phyloP scores from a whole-genome alignment of 192 early-diverging fungal genomes.

The Podila horticola region DNA sequence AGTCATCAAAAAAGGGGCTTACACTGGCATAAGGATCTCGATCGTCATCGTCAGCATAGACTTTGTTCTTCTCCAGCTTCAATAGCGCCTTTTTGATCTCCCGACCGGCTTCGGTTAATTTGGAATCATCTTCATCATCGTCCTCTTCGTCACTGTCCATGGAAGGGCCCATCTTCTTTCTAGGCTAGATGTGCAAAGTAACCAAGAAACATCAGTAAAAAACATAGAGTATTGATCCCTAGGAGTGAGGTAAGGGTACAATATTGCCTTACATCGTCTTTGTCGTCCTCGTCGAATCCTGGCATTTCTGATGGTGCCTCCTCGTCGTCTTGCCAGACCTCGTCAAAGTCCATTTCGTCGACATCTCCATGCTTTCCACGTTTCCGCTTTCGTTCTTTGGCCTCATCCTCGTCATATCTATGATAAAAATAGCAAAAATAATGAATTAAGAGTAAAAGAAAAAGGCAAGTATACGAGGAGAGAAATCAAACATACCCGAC shows the following conservation, averaged over 20 bases:
- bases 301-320: conserved; percentile 76
- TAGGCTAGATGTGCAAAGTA: conserved; percentile 24
- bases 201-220: not conserved
- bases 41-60: conserved; percentile 70
- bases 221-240: not conserved
- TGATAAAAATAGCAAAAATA: not conserved
- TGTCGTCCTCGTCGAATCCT: conserved; percentile 72
- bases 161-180: conserved; percentile 48
- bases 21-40: conserved; percentile 65
- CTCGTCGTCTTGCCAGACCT: conserved; percentile 86
- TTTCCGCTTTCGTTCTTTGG: conserved; percentile 41
- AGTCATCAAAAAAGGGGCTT: conserved; percentile 9
- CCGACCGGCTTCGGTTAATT: conserved; percentile 54
- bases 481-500: conserved; percentile 18
- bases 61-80: conserved; percentile 70
- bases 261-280: conserved; percentile 58
- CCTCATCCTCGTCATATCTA: conserved; percentile 47
- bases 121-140: conserved; percentile 44
- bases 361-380: conserved; percentile 62
- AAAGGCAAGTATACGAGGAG: not conserved
- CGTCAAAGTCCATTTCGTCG: conserved; percentile 83
- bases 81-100: conserved; percentile 72
- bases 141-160: conserved; percentile 57
- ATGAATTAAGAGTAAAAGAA: not conserved
- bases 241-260: not conserved